Evolutionary conservation across 345 rosid species (phyloP), one percentile per base, ranked within the genome.

Genomic region (Murraya paniculata): DNA sequence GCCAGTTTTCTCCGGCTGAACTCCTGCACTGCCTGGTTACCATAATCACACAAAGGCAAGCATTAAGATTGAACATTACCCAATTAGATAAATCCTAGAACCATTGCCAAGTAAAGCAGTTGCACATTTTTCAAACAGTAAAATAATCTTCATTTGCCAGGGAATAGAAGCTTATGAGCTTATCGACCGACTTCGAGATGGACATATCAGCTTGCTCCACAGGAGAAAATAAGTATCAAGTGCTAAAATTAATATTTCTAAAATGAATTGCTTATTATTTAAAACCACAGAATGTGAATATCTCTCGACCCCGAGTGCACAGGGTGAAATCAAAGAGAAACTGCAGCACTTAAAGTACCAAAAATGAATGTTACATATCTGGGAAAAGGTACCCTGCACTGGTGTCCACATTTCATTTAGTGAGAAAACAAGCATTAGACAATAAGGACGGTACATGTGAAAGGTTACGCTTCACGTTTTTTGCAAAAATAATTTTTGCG

Each of bases 1-100:
- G 80, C 27, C 38, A 68, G 77, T 39, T 45, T 86, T 38, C 64
- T 76, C 73, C 64, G 64, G 82, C 90, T 84, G 74, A 82, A 90
- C 57, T 90, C 88, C 82, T 78, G 81, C 78, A 90, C 90, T 57
- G 90, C 93, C 93, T 90, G 89, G 61, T 62, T 28, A 72, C 45
- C 22, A 62, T 22, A 62, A 80, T 45, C 71, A 71, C 64, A 38
- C 27, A 68, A 68, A 36, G 50, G 69, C 36, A 59, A 62, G 38
- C 5, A 74, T 27, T 50, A 31, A 68, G 38, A 66, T 57, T 27
- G 30, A 71, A 19, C 9, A 21, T 31, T 21, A 73, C 48, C 38
- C 35, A 69, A n/a, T 58, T 41, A 41, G 45, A 39, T 39, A 39
- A 39, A 39, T 39, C 45, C 13, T 39, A 39, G 45, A 9, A 41